Base-by-base conservation (phyloP, 2,329 filamentous ascomycete genomes). In the Boeremia exigua region DNA sequence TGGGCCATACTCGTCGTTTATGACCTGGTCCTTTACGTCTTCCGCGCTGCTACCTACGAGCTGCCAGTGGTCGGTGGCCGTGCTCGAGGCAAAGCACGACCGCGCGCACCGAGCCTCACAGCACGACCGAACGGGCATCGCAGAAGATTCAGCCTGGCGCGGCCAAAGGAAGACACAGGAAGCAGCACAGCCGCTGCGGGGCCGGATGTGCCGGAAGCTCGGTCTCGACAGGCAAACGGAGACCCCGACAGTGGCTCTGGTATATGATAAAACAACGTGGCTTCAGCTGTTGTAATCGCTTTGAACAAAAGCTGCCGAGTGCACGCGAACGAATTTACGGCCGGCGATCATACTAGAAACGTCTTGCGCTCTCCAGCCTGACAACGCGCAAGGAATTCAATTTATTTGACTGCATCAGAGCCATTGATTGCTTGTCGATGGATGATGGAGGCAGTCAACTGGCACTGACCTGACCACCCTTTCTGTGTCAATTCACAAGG, bases 1-100 rank as follows among this genome's bases (percentile, higher is more conserved):
- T 90, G 87, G 71, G 73, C 82, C 5, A 75, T 83, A 23, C 73
- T 89, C 32, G 77, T 90, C 59, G 51, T 86, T 59, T 89, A 89
- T 77, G 87, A 90, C 69, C 71, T 87, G 49, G 60, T 83, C 23
- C 79, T 89, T 37, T 90, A 88, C 73, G 60, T 85, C 54, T 83
- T 82, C 71, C 85, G 87, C 56, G 78, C 82, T 12, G 67, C 81
- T 11, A 80, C 80, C 37, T 84, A 87, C 71, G 82, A 88, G 57
- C 73, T 88, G 2, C 86, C 86, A 1, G 69, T 83, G 28, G 65
- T 87, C 42, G 87, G 86, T 4, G 86, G 87, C 6, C 78, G 86
- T 62, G 86, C 86, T 30, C 79, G 82, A 54, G 86, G 86, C 5
- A 80, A 81, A 62, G 79, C 81, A 54, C 78, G 84, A 58, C 87